phyloP scores from a whole-genome alignment of 2,329 filamentous ascomycete species.

The Neoscytalidium dimidiatum region DNA sequence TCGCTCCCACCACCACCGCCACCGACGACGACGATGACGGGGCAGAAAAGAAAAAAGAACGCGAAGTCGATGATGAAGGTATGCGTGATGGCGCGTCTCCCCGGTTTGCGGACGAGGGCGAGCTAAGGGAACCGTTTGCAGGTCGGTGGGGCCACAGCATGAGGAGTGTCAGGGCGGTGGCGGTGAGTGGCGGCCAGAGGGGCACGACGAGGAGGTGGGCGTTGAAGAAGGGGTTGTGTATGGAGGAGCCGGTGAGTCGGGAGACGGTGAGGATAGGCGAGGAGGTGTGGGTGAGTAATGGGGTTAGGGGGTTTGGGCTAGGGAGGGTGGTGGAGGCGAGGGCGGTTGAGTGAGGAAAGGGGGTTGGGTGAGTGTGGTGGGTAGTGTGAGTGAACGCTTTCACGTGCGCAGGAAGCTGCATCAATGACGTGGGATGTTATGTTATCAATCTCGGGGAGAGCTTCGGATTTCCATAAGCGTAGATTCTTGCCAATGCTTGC shows the following conservation, averaged over 20 bases:
- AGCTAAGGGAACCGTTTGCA: slow-evolving; percentile 36
- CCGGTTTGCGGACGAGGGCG: slow-evolving; percentile 32
- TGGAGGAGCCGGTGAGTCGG: slow-evolving; percentile 63
- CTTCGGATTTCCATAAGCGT: too few relatives aligned
- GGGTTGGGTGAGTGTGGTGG: too few relatives aligned
- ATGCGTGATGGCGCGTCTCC: slow-evolving; percentile 1
- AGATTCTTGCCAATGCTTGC: too few relatives aligned
- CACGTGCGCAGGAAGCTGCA: neutral
- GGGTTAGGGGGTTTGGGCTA: slow-evolving; percentile 71
- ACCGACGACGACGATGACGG: neutral
- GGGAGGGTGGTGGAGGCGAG: slow-evolving; percentile 33
- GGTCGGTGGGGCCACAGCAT: slow-evolving; percentile 42
- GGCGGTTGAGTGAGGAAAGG: neutral
- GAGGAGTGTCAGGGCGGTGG: slow-evolving; percentile 44
- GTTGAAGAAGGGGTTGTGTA: slow-evolving; percentile 67
- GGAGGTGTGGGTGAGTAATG: slow-evolving; percentile 86
- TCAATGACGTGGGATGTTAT: neutral
- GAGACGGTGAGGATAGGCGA: slow-evolving; percentile 70
- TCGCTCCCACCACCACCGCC: neutral
- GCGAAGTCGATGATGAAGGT: neutral
- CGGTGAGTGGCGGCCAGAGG: slow-evolving; percentile 77
- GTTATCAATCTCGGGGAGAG: neutral
- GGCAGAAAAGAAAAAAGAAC: neutral
- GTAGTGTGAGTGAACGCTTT: neutral
- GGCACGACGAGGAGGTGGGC: slow-evolving; percentile 84